These are phyloP conservation scores for Cladosporium sphaerospermum DNA, from an alignment of 2,329 filamentous ascomycete species.

Conservation along the genomic window DNA sequence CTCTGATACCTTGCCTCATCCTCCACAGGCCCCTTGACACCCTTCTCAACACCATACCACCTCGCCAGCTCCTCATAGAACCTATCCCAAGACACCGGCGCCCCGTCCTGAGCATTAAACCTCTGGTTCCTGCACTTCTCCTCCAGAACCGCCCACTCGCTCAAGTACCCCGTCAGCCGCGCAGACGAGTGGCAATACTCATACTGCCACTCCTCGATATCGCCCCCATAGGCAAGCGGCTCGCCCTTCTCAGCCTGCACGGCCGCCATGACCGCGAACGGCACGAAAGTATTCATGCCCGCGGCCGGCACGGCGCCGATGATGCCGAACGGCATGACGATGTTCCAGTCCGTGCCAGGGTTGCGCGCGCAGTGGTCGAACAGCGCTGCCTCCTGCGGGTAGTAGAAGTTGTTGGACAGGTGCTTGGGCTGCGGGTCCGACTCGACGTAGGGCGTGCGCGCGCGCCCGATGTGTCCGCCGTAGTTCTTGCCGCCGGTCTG, in stretches of 20 bases:
- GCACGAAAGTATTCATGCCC: constrained; percentile 43
- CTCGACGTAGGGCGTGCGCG: constrained; percentile 38
- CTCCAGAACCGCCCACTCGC: constrained; percentile 42
- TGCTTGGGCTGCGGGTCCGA: constrained; percentile 36
- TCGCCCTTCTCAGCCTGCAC: constrained; percentile 36
- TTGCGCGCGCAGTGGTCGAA: constrained; percentile 32
- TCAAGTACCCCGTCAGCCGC: constrained; percentile 42
- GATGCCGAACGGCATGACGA: constrained; percentile 41
- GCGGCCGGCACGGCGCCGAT: constrained; percentile 43
- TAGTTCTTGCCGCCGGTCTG: constrained; percentile 48
- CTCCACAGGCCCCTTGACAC: constrained; percentile 11
- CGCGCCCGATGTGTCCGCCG: constrained; percentile 40
- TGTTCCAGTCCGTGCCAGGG: constrained; percentile 35
- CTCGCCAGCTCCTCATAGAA: constrained; percentile 42
- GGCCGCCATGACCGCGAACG: constrained; percentile 42
- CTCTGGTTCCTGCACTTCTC: constrained; percentile 35
- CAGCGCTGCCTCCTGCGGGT: constrained; percentile 44
- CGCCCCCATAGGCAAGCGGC: constrained; percentile 38
- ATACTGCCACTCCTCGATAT: constrained; percentile 39
- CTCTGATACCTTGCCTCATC: constrained; percentile 14
- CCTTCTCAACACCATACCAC: constrained; percentile 33
- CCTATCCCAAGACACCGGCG: constrained; percentile 39
- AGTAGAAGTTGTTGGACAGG: constrained; percentile 48
- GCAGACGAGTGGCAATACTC: constrained; percentile 36
- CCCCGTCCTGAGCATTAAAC: constrained; percentile 44